Conservation (phyloP, 805 yeast species). For the Starmerella cellae region DNA sequence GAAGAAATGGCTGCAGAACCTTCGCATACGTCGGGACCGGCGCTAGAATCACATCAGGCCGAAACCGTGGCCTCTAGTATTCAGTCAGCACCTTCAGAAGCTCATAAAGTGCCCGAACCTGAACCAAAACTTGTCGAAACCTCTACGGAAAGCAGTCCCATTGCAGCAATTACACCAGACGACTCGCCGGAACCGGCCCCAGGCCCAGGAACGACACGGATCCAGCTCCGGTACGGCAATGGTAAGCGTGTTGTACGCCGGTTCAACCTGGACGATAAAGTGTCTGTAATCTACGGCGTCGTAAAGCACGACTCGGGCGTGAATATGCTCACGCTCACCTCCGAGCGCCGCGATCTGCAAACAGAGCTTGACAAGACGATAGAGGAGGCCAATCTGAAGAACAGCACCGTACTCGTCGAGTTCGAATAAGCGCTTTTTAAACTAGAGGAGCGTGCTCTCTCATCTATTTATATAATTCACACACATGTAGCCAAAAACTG, state of each 20-base stretch:
- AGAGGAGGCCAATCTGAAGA: slow-evolving; percentile 63
- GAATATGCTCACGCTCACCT: slow-evolving; percentile 32
- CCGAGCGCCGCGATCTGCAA: slow-evolving; percentile 48
- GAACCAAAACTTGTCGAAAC: background rate
- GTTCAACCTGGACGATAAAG: slow-evolving; percentile 46
- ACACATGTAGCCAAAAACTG: too few relatives aligned
- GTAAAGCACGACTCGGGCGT: slow-evolving; percentile 44
- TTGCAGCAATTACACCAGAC: slow-evolving; percentile 38
- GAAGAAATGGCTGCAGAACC: background rate
- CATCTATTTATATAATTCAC: background rate
- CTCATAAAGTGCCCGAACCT: background rate
- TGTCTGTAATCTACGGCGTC: slow-evolving; percentile 47
- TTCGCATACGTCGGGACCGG: background rate
- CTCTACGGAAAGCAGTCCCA: slow-evolving; percentile 14
- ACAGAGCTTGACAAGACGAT: slow-evolving; percentile 43
- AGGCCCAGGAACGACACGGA: slow-evolving; percentile 45
- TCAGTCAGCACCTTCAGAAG: background rate
- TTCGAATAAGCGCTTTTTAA: slow-evolving; percentile 17
- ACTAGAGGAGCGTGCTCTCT: too few relatives aligned
- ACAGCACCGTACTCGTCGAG: slow-evolving; percentile 70
- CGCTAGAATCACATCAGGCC: too few relatives aligned
- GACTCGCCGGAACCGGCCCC: slow-evolving; percentile 52
- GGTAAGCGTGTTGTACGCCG: slow-evolving; percentile 73
- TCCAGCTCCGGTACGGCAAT: slow-evolving; percentile 78
- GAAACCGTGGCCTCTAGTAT: background rate